phyloP scores from a whole-genome alignment of 768 basidiomycete species.

The Mrakia gelida region DNA sequence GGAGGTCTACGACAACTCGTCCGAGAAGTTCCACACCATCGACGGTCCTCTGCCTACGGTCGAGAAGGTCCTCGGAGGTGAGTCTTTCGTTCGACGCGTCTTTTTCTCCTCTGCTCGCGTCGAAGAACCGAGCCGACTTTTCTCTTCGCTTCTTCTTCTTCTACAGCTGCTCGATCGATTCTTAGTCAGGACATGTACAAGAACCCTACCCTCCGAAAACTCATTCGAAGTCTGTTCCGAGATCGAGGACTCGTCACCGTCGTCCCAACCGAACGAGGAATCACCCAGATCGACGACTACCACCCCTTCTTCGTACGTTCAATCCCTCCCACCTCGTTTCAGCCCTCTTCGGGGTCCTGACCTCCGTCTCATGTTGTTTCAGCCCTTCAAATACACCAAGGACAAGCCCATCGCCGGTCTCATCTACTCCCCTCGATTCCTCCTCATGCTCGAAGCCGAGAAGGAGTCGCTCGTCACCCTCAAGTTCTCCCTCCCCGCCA shows the following conservation, averaged over 20 bases:
- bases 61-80: constrained; percentile 41
- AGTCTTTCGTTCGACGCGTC: constrained; percentile 24
- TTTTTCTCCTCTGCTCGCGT: not conserved
- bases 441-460: constrained; percentile 87
- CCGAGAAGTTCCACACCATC: constrained; percentile 44
- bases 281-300: constrained; percentile 49
- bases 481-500: constrained; percentile 61
- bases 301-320: constrained; percentile 51
- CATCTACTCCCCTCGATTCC: constrained; percentile 69
- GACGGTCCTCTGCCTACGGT: constrained; percentile 34
- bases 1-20: not conserved
- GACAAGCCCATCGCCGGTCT: constrained; percentile 71
- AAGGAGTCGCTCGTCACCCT: constrained; percentile 79
- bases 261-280: constrained; percentile 80
- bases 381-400: constrained; percentile 93
- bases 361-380: not conserved
- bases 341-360: constrained; percentile 20
- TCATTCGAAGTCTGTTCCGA: constrained; percentile 70
- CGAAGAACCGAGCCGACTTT: not conserved
- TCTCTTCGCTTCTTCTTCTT: not conserved
- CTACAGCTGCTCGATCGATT: constrained; percentile 64
- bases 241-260: constrained; percentile 71
- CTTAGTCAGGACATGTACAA: constrained; percentile 85
- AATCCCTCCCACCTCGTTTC: constrained; percentile 38
- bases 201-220: constrained; percentile 78